Conservation (phyloP, 257 asterid species). For the Asclepias syriaca region DNA sequence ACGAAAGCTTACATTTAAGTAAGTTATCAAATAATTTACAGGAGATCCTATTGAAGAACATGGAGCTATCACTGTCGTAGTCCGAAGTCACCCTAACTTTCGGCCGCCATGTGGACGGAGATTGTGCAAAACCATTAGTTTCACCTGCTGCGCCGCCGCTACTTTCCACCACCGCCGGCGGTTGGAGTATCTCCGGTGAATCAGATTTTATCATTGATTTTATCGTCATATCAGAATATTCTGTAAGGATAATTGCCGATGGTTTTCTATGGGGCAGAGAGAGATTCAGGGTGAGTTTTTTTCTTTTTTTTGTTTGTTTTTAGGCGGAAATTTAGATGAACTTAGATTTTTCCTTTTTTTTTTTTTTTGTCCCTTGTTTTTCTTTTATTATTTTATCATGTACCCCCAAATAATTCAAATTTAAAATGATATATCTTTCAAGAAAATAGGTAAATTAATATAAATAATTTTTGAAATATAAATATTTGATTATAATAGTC, state of each 20-base stretch:
- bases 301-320: neutral
- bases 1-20: constrained; percentile 65
- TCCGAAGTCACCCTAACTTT: constrained; percentile 76
- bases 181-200: constrained; percentile 5
- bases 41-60: constrained; percentile 66
- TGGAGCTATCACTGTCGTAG: constrained; percentile 82
- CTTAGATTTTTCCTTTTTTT: neutral
- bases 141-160: neutral
- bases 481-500: too few species aligned
- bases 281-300: neutral
- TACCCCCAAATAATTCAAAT: too few species aligned
- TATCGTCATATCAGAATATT: neutral
- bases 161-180: neutral
- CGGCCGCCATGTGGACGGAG: constrained; percentile 37
- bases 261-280: neutral
- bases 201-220: constrained; percentile 21
- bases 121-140: neutral
- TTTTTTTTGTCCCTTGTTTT: neutral
- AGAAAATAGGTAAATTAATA: too few species aligned
- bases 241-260: neutral
- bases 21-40: constrained; percentile 69
- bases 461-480: too few species aligned
- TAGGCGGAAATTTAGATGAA: constrained; percentile 13
- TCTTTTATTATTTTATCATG: neutral
- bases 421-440: too few species aligned